Percentiles rank a stretch among this genome's conserved stretches.
phyloP scores from a whole-genome alignment of 208 protist genomes.

The Jaenimonas drosophilae region DNA sequence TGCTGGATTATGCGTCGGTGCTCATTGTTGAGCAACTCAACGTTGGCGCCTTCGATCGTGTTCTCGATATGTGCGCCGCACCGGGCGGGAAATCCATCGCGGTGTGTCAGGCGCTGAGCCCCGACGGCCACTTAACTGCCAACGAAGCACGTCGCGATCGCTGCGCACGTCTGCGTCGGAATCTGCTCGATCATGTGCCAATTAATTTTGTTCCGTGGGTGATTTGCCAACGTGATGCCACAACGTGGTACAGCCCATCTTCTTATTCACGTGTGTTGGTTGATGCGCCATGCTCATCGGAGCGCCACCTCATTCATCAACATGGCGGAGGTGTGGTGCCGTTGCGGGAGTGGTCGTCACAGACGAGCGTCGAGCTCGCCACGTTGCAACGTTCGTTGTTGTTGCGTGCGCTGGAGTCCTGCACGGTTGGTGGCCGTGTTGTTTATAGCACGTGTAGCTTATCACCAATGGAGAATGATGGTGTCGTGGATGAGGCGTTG shows the following conservation, averaged over 20 bases:
- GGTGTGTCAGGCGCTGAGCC: slow-evolving; percentile 67
- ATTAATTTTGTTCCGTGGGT: slow-evolving; percentile 40
- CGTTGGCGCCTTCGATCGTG: slow-evolving; percentile 52
- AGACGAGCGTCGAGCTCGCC: slow-evolving; percentile 22
- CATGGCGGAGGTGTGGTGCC: slow-evolving; percentile 18
- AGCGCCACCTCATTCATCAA: slow-evolving; percentile 86
- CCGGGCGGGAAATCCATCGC: slow-evolving; percentile 69
- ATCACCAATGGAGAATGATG: slow-evolving; percentile 82
- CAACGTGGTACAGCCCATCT: slow-evolving; percentile 52
- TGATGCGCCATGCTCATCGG: slow-evolving; percentile 89
- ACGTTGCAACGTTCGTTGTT: slow-evolving; percentile 56
- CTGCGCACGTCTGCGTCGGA: slow-evolving; percentile 53
- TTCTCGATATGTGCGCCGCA: slow-evolving; percentile 80
- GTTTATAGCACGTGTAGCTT: slow-evolving; percentile 92
- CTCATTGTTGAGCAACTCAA: slow-evolving; percentile 69
- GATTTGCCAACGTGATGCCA: slow-evolving; percentile 57
- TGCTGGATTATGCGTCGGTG: slow-evolving; percentile 70
- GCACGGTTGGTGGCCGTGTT: slow-evolving; percentile 53
- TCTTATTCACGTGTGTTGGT: slow-evolving; percentile 76
- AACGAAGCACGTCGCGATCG: slow-evolving; percentile 66
- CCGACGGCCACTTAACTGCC: slow-evolving; percentile 39
- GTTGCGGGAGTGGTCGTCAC: slow-evolving; percentile 34
- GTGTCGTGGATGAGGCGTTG: slow-evolving; percentile 59
- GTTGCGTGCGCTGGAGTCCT: slow-evolving; percentile 67
- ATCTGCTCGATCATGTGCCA: slow-evolving; percentile 61